These are phyloP conservation scores for Trypanosoma melophagium DNA, from an alignment of 208 protist species.

Conservation along the genomic window DNA sequence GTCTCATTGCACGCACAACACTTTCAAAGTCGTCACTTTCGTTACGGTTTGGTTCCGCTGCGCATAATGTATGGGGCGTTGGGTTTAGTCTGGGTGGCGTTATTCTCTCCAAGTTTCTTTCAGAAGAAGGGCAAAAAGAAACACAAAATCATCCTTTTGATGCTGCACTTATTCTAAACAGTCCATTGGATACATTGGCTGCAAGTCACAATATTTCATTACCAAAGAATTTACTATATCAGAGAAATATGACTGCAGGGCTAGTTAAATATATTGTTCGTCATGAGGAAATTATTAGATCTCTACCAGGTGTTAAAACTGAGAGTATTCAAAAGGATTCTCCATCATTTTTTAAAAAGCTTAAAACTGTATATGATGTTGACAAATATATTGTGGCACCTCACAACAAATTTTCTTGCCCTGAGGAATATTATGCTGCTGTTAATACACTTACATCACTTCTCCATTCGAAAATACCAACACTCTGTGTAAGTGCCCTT, in stretches of 20 bases:
- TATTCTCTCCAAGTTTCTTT: slow-evolving; percentile 63
- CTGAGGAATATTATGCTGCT: slow-evolving; percentile 63
- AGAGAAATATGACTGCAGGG: slow-evolving; percentile 48
- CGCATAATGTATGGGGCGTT: slow-evolving; percentile 39
- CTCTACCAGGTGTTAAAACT: slow-evolving; percentile 34
- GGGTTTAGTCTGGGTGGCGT: slow-evolving; percentile 80
- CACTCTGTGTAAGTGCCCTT: slow-evolving; percentile 53
- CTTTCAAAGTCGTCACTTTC: slow-evolving; percentile 32
- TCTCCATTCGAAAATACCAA: slow-evolving; percentile 42
- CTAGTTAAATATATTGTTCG: slow-evolving; percentile 44
- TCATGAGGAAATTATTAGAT: slow-evolving; percentile 47
- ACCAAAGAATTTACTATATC: slow-evolving; percentile 42
- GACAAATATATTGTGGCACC: slow-evolving; percentile 62
- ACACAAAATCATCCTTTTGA: slow-evolving; percentile 28
- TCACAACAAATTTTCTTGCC: slow-evolving; percentile 47
- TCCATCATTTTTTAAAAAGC: slow-evolving; percentile 28
- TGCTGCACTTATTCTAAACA: slow-evolving; percentile 54
- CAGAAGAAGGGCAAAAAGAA: slow-evolving; percentile 39
- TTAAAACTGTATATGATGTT: slow-evolving; percentile 57
- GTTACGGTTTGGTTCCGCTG: slow-evolving; percentile 28
- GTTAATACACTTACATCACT: slow-evolving; percentile 53
- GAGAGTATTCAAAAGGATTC: slow-evolving; percentile 19
- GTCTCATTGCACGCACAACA: slow-evolving; percentile 9
- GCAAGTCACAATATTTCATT: slow-evolving; percentile 34
- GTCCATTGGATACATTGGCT: slow-evolving; percentile 53